These are phyloP conservation scores for Zopfochytrium polystomum DNA, from an alignment of 371 early-diverging fungal species.

Conservation along the genomic window DNA sequence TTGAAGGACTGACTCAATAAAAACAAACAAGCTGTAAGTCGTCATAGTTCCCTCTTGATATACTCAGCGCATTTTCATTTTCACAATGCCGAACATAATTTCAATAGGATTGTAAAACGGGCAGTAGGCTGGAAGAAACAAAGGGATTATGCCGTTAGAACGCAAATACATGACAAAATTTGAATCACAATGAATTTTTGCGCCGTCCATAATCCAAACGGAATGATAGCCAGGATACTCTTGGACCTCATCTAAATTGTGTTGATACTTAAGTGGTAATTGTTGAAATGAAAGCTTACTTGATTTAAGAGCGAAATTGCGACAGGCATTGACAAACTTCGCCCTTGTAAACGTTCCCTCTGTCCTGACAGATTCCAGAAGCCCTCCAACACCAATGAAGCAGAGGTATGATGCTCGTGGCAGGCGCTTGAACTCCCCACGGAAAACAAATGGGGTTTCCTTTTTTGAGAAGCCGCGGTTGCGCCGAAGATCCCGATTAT, in stretches of 20 bases:
- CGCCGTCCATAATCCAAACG: too few species aligned
- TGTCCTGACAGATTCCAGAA: conserved; percentile 1
- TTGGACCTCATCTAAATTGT: too few species aligned
- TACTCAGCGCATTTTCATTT: conserved; percentile 3
- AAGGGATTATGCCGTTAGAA: conserved; percentile 10
- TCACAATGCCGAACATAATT: conserved; percentile 22
- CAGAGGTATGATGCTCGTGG: background rate
- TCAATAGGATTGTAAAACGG: conserved; percentile 31
- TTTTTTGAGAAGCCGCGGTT: too few species aligned
- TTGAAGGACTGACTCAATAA: too few species aligned
- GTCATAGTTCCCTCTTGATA: conserved; percentile 10
- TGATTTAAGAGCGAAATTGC: conserved; percentile 7
- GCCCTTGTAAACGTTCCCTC: conserved; percentile 6
- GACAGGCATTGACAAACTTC: conserved; percentile 11
- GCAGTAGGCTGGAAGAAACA: conserved; percentile 26
- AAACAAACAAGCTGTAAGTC: too few species aligned
- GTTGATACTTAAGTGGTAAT: too few species aligned
- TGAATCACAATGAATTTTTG: conserved; percentile 17
- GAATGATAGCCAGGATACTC: conserved; percentile 17
- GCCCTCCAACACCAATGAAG: too few species aligned
- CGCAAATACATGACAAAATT: conserved; percentile 11
- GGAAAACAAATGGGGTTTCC: too few species aligned
- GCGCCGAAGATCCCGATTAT: conserved; percentile 5
- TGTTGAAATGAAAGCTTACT: too few species aligned
- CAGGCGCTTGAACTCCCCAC: background rate